Base-by-base conservation (phyloP, 345 rosid species). In the Sonneratia alba region DNA sequence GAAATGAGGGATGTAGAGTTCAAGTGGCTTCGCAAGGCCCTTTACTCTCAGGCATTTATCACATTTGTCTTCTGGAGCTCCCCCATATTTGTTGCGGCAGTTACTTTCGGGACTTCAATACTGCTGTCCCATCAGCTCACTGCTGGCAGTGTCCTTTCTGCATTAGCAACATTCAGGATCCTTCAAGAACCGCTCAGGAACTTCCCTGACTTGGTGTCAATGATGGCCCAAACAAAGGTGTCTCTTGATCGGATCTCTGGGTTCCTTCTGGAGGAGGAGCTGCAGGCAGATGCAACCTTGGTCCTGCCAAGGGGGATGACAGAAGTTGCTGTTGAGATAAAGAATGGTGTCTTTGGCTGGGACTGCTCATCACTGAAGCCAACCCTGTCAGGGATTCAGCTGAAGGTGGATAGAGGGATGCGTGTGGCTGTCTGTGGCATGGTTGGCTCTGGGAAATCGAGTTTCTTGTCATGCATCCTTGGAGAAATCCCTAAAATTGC, bases 151-250 rank as follows among this genome's bases (percentile, higher is more conserved):
- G 99, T 96, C 78, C 99, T 96, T 80, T 96, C 99, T 74, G 97
- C 99, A 73, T 72, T 96, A 81, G 99, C 99, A 27, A 96, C 99
- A 69, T 91, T 96, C 88, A 88, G 99, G 83, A 92, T 96, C 79
- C 89, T 96, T 72, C 99, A 96, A 80, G 99, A 96, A 78, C 99
- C 99, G 63, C 97, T 96, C 38, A 87, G 99, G 83, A 96, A 92
- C 84, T 96, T 92, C 79, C 99, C 99, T 55, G 99, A 96, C 76
- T 78, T 96, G 77, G 97, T 96, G 36, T 96, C 99, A 45, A 96
- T 96, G 99, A 96, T 92, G 96, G 98, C 99, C 37, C 99, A 96
- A 83, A 96, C 98, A 51, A 96, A 92, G 81, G 98, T 96, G 57
- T 96, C 99, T 73, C 98, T 96, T 71, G 99, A 96, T 84, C 84